Base-by-base conservation (phyloP, 2,329 filamentous ascomycete species). In the Colletotrichum sp. region DNA sequence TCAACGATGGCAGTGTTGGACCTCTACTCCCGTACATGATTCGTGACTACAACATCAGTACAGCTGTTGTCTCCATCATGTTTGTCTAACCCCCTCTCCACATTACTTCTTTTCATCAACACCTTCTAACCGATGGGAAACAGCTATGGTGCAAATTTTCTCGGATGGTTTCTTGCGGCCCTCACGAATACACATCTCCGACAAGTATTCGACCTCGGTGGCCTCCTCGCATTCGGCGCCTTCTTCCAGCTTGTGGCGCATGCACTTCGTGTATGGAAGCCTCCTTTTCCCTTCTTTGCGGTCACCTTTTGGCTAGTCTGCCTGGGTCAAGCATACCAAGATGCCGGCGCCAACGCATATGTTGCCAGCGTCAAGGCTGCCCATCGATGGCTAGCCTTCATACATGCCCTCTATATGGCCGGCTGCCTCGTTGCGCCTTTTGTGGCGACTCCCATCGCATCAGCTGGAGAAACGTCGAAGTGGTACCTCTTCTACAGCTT, bases 1-100 rank as follows among this genome's bases (percentile, higher is more conserved):
- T 91, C 64, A 94, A 93, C 72, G 92, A 94, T 80, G 92, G 92
- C 36, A 92, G 89, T 76, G 84, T 93, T 1, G 92, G 92, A 4
- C 88, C 92, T 2, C 78, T 94, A 16, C 89, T 93, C 2, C 92
- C 92, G 0, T 92, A 93, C 79, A 87, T 94, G 12, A 87, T 93
- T 6, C 85, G 87, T 7, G 87, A 88, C 5, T 93, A 93, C 79
- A 77, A 84, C 7, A 88, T 92, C 62, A 87, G 83, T 15, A 92
- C 90, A 0, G 88, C 87, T 26, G 84, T 88, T 32, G 86, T 90
- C 6, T 87, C 89, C 1, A 83, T 89, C 26, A 82, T 92, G 86
- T 91, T 82, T 75, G 85, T 77, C 21, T 16, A 24, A 6, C 15
- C 13, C 12, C 2, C 8, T 21, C 21, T 30, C 8, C 52, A 0